These are phyloP conservation scores for Hygrocybe punicea DNA, from an alignment of 768 basidiomycete species.

Conservation along the genomic window DNA sequence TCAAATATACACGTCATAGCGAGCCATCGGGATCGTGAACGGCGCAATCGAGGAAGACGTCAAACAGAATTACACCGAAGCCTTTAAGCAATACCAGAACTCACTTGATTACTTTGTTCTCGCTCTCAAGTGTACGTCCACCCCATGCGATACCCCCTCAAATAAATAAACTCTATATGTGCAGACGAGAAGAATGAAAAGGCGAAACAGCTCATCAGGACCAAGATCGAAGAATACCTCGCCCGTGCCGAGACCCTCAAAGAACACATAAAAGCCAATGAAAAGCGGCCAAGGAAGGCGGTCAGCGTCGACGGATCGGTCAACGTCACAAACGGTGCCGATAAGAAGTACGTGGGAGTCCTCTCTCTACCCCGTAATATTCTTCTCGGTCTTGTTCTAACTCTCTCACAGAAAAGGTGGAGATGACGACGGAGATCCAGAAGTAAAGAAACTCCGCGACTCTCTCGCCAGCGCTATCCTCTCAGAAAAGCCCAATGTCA, in stretches of 20 bases:
- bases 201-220: slow-evolving; percentile 78
- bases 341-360: slow-evolving; percentile 43
- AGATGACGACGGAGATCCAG: slow-evolving; percentile 81
- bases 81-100: slow-evolving; percentile 94
- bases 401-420: slow-evolving; percentile 36
- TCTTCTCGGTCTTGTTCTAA: too few relatives aligned
- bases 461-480: slow-evolving; percentile 86
- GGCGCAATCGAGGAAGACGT: slow-evolving; percentile 85
- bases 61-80: slow-evolving; percentile 90
- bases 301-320: slow-evolving; percentile 49
- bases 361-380: neutral
- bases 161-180: slow-evolving; percentile 5
- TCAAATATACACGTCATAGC: neutral
- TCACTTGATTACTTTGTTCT: slow-evolving; percentile 98
- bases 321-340: slow-evolving; percentile 37
- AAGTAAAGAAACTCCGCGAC: slow-evolving; percentile 93
- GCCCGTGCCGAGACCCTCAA: slow-evolving; percentile 89
- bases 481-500: slow-evolving; percentile 90
- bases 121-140: slow-evolving; percentile 77
- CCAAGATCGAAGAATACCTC: slow-evolving; percentile 90
- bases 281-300: slow-evolving; percentile 54
- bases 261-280: slow-evolving; percentile 68
- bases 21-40: slow-evolving; percentile 17
- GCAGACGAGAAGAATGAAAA: slow-evolving; percentile 93
- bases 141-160: neutral